Evolutionary conservation across 1,139 yeast species (phyloP), one percentile per base, ranked within the genome.

Genomic region (Geotrichum histeridarum): DNA sequence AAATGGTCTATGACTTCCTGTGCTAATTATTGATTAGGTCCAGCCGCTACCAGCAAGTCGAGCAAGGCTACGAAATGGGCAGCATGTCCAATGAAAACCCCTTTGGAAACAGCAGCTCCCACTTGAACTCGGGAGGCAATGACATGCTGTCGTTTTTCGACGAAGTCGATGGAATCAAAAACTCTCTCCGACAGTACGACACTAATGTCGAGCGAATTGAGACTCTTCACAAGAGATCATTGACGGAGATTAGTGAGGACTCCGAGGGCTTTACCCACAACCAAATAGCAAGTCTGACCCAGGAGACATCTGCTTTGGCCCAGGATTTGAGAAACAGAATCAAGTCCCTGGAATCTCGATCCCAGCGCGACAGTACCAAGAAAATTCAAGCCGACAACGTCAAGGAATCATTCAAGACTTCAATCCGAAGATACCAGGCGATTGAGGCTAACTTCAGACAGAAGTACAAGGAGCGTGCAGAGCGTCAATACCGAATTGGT

Each of bases 351-450:
- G 95, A 88, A 71, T 80, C 83, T 56, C 80, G 79, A 53, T 85
- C 88, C 55, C 78, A 82, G 62, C 63, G 67, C 41, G 96, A 91
- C 73, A 75, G 80, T 53, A 86, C 94, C 64, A 89, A 88, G 73
- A 82, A 82, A 67, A 88, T 87, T 57, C 99, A 93, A 74, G 94
- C 95, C 44, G 96, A 90, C 70, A 86, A 86, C 66, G 80, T 87
- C 57, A 86, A 95, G 75, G 83, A 82, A 69, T 82, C 88, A 69
- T 93, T 93, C 70, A 81, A 91, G 77, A 83, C 83, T 61, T 78
- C 86, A 54, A 91, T 93, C 68, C 94, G 89, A 70, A 88, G 83
- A 67, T 90, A 88, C 75, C 83, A 95, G 70, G 78, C 83, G 65
- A 82, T 87, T 60, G 98, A 93, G 73, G 89, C 89, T 60, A 82